Evolutionary conservation across 164 flowering plant species (phyloP).

Genomic region (Nelumbo lutea): DNA sequence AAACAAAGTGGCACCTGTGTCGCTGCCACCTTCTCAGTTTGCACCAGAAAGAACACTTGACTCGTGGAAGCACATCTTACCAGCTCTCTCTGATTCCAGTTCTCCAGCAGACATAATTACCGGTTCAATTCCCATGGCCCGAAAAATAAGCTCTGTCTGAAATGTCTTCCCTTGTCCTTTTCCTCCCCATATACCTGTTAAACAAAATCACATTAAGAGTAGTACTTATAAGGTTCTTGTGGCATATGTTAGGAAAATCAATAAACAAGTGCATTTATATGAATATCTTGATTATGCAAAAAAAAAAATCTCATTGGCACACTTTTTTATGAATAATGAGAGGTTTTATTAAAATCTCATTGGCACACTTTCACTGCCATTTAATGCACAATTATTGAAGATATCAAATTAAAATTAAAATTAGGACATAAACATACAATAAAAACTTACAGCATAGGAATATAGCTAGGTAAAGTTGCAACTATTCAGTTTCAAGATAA

Average conservation of each 20-base stretch:
- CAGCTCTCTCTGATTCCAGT: slow-evolving; percentile 95
- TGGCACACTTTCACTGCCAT: too few relatives aligned
- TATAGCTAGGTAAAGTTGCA: too few relatives aligned
- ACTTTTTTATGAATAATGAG: not conserved
- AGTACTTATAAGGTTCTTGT: not conserved
- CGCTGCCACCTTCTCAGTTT: too few relatives aligned
- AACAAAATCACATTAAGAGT: slow-evolving; percentile 1
- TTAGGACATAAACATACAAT: too few relatives aligned
- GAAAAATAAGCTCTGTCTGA: slow-evolving; percentile 92
- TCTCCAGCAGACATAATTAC: slow-evolving; percentile 97
- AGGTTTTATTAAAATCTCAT: too few relatives aligned
- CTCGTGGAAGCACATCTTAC: slow-evolving; percentile 25
- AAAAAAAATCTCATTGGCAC: not conserved
- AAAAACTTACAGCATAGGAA: too few relatives aligned
- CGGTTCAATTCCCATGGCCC: slow-evolving; percentile 85
- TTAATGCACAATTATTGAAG: too few relatives aligned
- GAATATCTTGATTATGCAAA: slow-evolving; percentile 1
- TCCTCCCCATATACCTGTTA: slow-evolving; percentile 94
- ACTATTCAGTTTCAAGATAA: not conserved
- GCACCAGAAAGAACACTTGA: too few relatives aligned
- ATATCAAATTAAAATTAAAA: too few relatives aligned
- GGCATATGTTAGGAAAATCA: not conserved
- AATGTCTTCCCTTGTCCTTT: slow-evolving; percentile 97
- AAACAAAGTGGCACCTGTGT: not conserved
- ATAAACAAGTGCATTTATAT: not conserved